These are phyloP conservation scores for Ilex asprella DNA, from an alignment of 257 asterid species.

Conservation along the genomic window DNA sequence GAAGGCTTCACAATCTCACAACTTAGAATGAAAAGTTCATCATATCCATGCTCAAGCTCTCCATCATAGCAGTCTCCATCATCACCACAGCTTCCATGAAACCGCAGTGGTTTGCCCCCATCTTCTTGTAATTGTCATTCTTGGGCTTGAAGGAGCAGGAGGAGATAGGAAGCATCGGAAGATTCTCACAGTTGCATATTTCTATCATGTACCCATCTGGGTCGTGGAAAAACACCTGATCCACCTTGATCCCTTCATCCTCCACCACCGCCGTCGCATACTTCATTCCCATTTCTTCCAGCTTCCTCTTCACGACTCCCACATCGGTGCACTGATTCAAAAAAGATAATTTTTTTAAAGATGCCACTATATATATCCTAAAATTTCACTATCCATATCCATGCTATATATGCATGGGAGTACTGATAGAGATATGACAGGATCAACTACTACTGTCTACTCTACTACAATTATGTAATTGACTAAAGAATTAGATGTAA, in stretches of 20 bases:
- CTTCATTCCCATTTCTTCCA: constrained; percentile 30
- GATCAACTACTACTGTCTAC: too few species aligned
- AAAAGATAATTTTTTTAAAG: too few species aligned
- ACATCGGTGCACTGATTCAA: constrained; percentile 23
- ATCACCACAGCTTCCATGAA: constrained; percentile 8
- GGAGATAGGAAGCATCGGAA: constrained; percentile 28
- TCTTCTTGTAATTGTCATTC: constrained; percentile 4
- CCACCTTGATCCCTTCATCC: constrained; percentile 29
- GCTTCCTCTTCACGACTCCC: constrained; percentile 23
- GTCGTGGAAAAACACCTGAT: constrained; percentile 40
- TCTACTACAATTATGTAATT: too few species aligned
- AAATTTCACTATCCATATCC: too few species aligned
- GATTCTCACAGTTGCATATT: constrained; percentile 30
- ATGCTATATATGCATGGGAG: too few species aligned
- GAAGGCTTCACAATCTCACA: too few species aligned
- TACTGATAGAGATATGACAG: too few species aligned
- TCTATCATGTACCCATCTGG: constrained; percentile 46
- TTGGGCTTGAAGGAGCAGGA: constrained; percentile 18
- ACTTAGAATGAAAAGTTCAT: constrained; percentile 32
- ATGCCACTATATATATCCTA: too few species aligned
- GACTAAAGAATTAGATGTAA: not conserved
- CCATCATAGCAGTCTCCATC: constrained; percentile 17
- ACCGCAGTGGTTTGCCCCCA: constrained; percentile 8
- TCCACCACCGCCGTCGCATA: constrained; percentile 25
- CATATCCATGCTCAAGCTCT: constrained; percentile 31